Base-by-base conservation (phyloP, 768 basidiomycete species). In the Nidularia pulvinata region DNA sequence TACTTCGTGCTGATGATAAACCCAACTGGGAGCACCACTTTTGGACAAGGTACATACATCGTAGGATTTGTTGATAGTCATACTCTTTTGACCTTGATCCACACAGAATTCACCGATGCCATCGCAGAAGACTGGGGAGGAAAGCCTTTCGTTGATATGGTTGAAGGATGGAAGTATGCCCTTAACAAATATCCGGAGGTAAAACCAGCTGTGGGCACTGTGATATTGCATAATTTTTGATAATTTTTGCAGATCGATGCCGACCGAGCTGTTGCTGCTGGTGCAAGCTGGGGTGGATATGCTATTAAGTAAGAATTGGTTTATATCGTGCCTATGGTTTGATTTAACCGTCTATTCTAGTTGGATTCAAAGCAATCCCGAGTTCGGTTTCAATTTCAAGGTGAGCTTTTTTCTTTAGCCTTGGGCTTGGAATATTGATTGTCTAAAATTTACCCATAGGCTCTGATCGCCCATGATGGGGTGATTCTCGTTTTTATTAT, bases 341-440 rank as follows among this genome's bases (percentile, higher is more conserved):
- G 25, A 30, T 30, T 30, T 30, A 30, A 30, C 25, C 25, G 25
- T 30, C 25, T 30, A 30, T 30, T 30, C 25, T 3, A 96, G 94
- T 67, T 97, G 93, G 93, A 95, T 97, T 51, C 91, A 96, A 71
- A 93, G 94, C 0, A 92, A 97, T 64, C 91, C 91, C 7, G 93
- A 96, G 60, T 92, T 78, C 57, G 86, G 81, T 3, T 93, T 94
- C 65, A 81, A 82, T 19, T 97, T 98, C 79, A 97, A 95, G 72
- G 78, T 73, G 52, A 42, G 55, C 33, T 25, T 14, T 49, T 11
- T 11, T 34, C 13, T 22, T 33, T 49, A 32, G 4, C n/a, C 25
- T 32, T 9, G 3, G 13, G 13, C 11, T 2, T 3, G 25, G 10
- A 2, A 13, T 13, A 49, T 22, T 35, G 11, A 11, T 42, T 11